phyloP scores from a whole-genome alignment of 2,329 filamentous ascomycete species.

The Phoma sp. region DNA sequence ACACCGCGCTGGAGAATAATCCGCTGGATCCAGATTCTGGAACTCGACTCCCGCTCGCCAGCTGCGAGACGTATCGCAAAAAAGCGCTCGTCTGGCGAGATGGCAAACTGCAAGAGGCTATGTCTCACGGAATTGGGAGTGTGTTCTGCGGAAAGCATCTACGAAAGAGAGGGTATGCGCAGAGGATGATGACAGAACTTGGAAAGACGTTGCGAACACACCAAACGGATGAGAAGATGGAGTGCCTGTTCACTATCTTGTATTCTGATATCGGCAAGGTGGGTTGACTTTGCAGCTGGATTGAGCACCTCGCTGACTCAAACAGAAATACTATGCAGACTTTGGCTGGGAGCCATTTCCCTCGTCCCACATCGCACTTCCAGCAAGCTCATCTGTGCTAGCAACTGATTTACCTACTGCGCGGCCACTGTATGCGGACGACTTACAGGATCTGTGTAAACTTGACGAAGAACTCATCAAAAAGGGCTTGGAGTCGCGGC shows the following conservation, averaged over 20 bases:
- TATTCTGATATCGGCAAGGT: constrained; percentile 82
- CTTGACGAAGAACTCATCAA: constrained; percentile 71
- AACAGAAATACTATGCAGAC: constrained; percentile 77
- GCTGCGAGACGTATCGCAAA: constrained; percentile 65
- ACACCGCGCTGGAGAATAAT: constrained; percentile 48
- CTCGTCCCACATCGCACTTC: constrained; percentile 69
- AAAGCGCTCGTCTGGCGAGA: constrained; percentile 54
- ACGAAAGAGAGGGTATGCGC: constrained; percentile 77
- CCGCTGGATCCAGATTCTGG: constrained; percentile 46
- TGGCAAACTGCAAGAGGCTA: constrained; percentile 62
- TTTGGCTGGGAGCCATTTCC: constrained; percentile 79
- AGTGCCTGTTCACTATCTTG: constrained; percentile 74
- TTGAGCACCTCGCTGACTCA: constrained; percentile 71
- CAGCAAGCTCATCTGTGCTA: constrained; percentile 8
- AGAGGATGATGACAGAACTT: constrained; percentile 78
- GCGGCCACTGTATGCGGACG: constrained; percentile 63
- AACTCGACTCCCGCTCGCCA: constrained; percentile 59
- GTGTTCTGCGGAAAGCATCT: constrained; percentile 77
- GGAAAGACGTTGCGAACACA: constrained; percentile 61
- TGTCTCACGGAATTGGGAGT: constrained; percentile 77
- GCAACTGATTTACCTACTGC: constrained; percentile 31
- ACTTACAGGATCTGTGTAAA: constrained; percentile 68
- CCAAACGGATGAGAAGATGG: constrained; percentile 53
- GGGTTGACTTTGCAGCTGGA: constrained; percentile 47
- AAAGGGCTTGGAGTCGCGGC: constrained; percentile 55